Conservation (phyloP, 176 grass and related monocot species). For the Hyparrhenia diplandra region DNA sequence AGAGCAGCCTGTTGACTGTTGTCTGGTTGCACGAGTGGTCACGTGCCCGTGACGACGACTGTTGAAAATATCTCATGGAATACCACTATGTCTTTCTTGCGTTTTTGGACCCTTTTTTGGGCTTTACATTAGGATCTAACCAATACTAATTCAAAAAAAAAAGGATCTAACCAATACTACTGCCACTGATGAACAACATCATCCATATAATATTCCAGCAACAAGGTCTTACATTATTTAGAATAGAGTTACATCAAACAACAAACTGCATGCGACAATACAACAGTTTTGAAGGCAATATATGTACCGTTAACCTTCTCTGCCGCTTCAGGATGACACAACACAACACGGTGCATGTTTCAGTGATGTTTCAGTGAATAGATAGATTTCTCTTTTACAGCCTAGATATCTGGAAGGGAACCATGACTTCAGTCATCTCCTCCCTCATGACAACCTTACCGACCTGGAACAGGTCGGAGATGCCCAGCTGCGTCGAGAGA, state of each 20-base stretch:
- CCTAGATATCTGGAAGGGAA: slow-evolving; percentile 94
- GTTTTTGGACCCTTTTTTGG: background rate
- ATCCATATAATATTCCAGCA: background rate
- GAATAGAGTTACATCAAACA: background rate
- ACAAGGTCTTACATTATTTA: background rate
- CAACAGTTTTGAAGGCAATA: background rate
- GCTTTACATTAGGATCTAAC: background rate
- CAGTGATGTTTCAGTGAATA: background rate
- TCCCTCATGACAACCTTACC: slow-evolving; percentile 67
- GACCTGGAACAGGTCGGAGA: slow-evolving; percentile 58
- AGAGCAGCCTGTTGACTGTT: too few species aligned
- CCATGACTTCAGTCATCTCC: slow-evolving; percentile 69
- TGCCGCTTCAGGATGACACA: background rate
- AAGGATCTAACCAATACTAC: background rate
- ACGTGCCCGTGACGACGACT: too few species aligned
- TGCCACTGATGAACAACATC: background rate
- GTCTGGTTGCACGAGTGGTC: too few species aligned
- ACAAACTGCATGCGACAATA: background rate
- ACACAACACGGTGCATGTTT: background rate
- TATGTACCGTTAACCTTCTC: background rate
- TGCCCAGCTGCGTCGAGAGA: slow-evolving; percentile 59
- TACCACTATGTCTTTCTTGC: too few species aligned
- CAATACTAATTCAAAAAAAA: too few species aligned
- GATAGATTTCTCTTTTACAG: slow-evolving; percentile 39
- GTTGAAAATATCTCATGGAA: too few species aligned